Evolutionary conservation across 2,329 filamentous ascomycete genomes (phyloP).

Genomic region (Massarina eburnea): DNA sequence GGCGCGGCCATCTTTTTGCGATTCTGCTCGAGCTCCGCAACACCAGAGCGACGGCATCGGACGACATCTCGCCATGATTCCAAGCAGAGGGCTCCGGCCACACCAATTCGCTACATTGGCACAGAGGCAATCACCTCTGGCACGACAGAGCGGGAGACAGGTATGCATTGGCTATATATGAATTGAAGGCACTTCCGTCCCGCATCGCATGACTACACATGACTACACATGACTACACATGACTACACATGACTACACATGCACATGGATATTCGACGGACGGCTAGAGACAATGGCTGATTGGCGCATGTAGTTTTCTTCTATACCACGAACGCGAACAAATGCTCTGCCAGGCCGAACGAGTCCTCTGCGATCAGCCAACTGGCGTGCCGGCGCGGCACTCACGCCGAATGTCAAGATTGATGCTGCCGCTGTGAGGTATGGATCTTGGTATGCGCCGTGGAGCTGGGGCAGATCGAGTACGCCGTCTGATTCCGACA

Average conservation of each 20-base stretch:
- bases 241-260: background rate
- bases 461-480: conserved; percentile 38
- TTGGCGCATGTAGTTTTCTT: conserved; percentile 38
- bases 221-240: background rate
- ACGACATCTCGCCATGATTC: conserved; percentile 48
- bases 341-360: conserved; percentile 25
- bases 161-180: conserved; percentile 19
- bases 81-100: conserved; percentile 50
- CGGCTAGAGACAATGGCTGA: too few species aligned
- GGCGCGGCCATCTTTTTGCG: conserved; percentile 25
- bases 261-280: background rate
- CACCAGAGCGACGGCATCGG: conserved; percentile 13
- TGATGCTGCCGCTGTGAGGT: conserved; percentile 26
- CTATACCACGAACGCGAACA: conserved; percentile 23
- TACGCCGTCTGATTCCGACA: conserved; percentile 17
- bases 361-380: conserved; percentile 26
- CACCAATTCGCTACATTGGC: conserved; percentile 28
- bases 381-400: conserved; percentile 27
- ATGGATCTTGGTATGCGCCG: conserved; percentile 39
- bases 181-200: conserved; percentile 1
- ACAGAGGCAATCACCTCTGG: conserved; percentile 22
- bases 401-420: conserved; percentile 19
- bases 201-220: background rate
- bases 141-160: conserved; percentile 33
- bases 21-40: conserved; percentile 11